phyloP scores from a whole-genome alignment of 2,329 filamentous ascomycete species.

The Sporothrix mexicana region DNA sequence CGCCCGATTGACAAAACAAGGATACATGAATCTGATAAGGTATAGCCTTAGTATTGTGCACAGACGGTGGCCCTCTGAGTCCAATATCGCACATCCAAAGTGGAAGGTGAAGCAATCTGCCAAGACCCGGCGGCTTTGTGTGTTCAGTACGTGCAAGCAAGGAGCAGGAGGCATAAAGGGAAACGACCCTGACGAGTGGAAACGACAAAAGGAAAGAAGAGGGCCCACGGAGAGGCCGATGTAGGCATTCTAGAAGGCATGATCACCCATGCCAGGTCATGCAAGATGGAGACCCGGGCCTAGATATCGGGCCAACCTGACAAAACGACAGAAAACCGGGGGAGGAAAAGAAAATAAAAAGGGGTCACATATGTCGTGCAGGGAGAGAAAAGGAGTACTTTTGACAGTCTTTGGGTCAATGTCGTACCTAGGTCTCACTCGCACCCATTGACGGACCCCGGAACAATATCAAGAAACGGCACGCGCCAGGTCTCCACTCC shows the following conservation, averaged over 20 bases:
- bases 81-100: neutral
- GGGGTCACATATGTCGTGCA: neutral
- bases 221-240: slow-evolving; percentile 12
- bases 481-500: neutral
- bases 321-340: neutral
- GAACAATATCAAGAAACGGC: neutral
- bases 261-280: neutral
- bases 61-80: neutral
- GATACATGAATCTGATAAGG: neutral
- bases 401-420: neutral
- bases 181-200: too few species aligned
- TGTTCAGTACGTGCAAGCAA: neutral
- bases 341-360: neutral
- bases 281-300: too few species aligned
- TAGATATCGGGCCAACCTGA: neutral
- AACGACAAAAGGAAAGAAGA: neutral
- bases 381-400: neutral
- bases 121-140: neutral
- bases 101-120: neutral
- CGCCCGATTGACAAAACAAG: neutral
- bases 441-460: neutral
- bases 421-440: neutral
- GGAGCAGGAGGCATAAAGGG: neutral
- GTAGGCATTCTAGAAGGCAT: slow-evolving; percentile 13
- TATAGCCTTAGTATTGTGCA: slow-evolving; percentile 20